Base-by-base conservation (phyloP, 305 asterid species). In the Fraxinus velutina region DNA sequence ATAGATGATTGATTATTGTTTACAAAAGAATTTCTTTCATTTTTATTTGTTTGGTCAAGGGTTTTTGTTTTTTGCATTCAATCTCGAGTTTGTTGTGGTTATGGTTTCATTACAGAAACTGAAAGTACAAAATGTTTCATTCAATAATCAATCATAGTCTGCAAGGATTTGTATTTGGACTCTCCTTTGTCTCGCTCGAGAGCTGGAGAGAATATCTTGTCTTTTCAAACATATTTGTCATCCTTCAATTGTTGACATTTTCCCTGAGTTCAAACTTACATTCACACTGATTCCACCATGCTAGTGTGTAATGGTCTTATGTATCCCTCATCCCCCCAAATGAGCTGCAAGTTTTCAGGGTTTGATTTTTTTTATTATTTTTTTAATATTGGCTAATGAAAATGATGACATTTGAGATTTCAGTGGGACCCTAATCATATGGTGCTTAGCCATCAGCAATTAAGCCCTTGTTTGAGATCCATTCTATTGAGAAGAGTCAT, bases 1-100 rank as follows among this genome's bases (percentile, higher is more conserved):
- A 85, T 55, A 57, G 89, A 79, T 88, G 78, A 82, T 37, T 37
- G 44, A 39, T 8, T 39, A 39, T 39, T 39, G 47, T 9, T 39
- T 39, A 8, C 13, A 39, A 39, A 39, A 39, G 2, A 8, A 39
- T 8, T 39, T 39, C 47, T 37, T 8, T 9, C 47, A 39, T 39
- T 39, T 39, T 17, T 7, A n/a, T 4, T 15, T 17, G 37, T 55
- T 76, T 81, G 81, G 29, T 57, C 22, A 6, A 57, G 55, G 29
- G 24, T 19, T 57, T 57, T 57, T 57, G 29, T 57, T 57, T 0
- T 57, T 57, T 2, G 3, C 13, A 19, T 17, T 57, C 68, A 57
- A 7, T 6, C 8, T 50, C 22, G 62, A 50, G 22, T 57, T 17
- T 57, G 55, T 44, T 44, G 13, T 44, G 55, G 68, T 57, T 19